Percentiles rank a stretch among this genome's conserved stretches.
Conservation (phyloP, 805 yeast species). For the Starmerella potacharoeniae region DNA sequence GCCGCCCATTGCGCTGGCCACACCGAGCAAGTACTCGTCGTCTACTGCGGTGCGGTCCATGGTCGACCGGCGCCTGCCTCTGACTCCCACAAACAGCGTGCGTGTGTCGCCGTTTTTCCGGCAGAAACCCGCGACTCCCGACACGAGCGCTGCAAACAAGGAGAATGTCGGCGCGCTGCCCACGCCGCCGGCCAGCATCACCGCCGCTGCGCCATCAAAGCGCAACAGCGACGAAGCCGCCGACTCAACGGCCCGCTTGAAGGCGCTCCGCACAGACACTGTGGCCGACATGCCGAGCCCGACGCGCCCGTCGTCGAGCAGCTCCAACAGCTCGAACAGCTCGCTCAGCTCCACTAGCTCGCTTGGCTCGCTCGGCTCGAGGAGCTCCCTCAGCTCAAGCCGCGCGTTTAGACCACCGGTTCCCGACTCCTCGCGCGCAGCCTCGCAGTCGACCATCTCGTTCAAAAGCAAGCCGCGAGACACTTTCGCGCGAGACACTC, state of each 20-base stretch:
- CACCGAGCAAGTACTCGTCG: conserved; percentile 1
- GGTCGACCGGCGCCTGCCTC: conserved; percentile 4
- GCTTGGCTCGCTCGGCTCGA: too few relatives aligned
- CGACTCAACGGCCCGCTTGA: neutral
- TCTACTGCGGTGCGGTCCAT: neutral
- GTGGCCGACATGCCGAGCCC: neutral
- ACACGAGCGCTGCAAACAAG: neutral
- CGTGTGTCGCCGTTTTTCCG: neutral
- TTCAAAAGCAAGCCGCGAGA: too few relatives aligned
- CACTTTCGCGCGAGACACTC: too few relatives aligned
- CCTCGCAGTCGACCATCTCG: too few relatives aligned
- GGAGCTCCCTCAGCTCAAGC: too few relatives aligned
- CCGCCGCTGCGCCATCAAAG: neutral
- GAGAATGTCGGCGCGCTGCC: neutral
- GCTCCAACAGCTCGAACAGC: too few relatives aligned
- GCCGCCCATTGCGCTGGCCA: conserved; percentile 1
- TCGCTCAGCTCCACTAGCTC: too few relatives aligned
- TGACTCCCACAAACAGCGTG: neutral
- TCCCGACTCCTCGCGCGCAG: too few relatives aligned
- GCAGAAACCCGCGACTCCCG: neutral
- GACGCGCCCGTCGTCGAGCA: neutral
- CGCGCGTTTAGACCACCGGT: too few relatives aligned
- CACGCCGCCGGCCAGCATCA: neutral
- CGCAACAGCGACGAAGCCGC: neutral
- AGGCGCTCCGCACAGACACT: conserved; percentile 1